Conservation (phyloP, 1,284 basidiomycete genomes). For the Phylloporus sp. region DNA sequence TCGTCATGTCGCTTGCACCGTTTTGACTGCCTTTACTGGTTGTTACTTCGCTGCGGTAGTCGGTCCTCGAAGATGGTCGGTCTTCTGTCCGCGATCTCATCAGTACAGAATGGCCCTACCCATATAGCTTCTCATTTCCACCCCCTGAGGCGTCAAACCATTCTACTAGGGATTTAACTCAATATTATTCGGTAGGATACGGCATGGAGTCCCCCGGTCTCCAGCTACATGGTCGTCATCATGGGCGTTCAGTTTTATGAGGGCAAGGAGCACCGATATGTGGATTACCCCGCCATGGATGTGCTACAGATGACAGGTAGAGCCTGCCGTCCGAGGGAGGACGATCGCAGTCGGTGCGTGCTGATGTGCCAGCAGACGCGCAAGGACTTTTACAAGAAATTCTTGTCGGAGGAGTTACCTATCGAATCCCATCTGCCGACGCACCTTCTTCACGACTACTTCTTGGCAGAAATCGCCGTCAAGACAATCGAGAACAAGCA, state of each 20-base stretch:
- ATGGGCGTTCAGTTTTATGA: slow-evolving; percentile 98
- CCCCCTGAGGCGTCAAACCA: too few species aligned
- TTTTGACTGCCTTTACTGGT: too few species aligned
- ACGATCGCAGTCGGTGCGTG: slow-evolving; percentile 89
- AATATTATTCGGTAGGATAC: slow-evolving; percentile 79
- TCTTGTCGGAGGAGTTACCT: slow-evolving; percentile 95
- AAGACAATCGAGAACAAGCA: slow-evolving; percentile 99
- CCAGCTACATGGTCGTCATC: slow-evolving; percentile 96
- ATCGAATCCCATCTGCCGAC: slow-evolving; percentile 94
- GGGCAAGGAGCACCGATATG: slow-evolving; percentile 95
- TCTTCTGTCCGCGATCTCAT: too few species aligned
- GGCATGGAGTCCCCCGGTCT: slow-evolving; percentile 93
- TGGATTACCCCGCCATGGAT: slow-evolving; percentile 98
- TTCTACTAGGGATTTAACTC: too few species aligned
- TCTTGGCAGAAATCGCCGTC: slow-evolving; percentile 97
- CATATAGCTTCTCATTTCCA: too few species aligned
- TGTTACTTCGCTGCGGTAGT: too few species aligned
- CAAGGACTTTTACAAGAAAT: slow-evolving; percentile 99
- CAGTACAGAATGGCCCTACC: too few species aligned
- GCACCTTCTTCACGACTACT: slow-evolving; percentile 92
- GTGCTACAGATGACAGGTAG: slow-evolving; percentile 99
- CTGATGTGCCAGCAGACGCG: slow-evolving; percentile 97
- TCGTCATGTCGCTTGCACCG: too few species aligned
- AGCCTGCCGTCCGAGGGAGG: slow-evolving; percentile 87
- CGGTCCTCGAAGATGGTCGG: too few species aligned